Conservation (phyloP, 306 rosid genomes). For the Lotus japonicus region DNA sequence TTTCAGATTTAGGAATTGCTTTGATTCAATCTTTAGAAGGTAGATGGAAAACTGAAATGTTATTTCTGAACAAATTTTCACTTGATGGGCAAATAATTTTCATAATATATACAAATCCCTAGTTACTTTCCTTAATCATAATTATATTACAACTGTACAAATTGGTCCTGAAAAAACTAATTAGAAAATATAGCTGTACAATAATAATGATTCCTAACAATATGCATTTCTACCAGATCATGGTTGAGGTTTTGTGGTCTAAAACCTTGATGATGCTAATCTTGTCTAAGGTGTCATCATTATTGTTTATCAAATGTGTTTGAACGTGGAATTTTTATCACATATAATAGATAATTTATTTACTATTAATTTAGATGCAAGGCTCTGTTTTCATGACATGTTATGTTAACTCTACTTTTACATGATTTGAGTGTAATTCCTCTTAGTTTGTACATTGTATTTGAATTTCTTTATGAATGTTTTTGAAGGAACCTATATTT, state of each 20-base stretch:
- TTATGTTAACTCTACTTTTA: neutral
- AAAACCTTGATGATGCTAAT: neutral
- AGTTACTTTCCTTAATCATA: too few relatives aligned
- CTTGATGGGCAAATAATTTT: too few relatives aligned
- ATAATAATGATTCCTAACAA: too few relatives aligned
- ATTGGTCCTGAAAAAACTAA: too few relatives aligned
- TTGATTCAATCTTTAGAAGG: too few relatives aligned
- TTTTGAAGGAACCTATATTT: neutral
- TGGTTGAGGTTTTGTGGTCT: neutral
- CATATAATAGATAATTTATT: neutral
- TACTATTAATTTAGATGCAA: constrained; percentile 1
- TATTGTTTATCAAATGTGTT: neutral
- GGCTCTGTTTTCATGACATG: constrained; percentile 6
- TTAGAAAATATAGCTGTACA: too few relatives aligned
- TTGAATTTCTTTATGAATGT: neutral
- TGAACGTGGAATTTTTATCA: neutral
- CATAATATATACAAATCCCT: too few relatives aligned
- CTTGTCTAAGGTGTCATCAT: neutral
- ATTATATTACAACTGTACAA: too few relatives aligned
- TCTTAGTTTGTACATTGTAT: neutral
- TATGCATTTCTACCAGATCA: neutral
- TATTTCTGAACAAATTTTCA: too few relatives aligned
- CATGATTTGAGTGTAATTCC: neutral
- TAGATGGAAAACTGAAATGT: too few relatives aligned
- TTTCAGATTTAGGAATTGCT: too few relatives aligned